Conservation (phyloP, 2,329 filamentous ascomycete genomes). For the Neonectria coccinea region DNA sequence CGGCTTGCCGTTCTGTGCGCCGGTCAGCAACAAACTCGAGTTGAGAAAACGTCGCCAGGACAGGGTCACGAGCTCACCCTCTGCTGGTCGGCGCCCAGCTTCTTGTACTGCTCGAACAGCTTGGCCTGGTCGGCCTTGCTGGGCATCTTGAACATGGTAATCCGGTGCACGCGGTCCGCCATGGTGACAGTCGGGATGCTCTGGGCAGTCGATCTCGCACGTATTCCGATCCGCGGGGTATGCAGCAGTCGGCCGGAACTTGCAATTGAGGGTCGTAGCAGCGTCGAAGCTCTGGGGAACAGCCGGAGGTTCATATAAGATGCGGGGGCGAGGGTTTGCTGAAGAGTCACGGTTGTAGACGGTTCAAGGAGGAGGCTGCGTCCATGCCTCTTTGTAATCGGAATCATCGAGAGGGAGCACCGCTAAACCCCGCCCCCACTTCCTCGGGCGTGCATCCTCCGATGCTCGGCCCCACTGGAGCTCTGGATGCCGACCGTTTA, state of each 20-base stretch:
- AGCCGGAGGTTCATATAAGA: conserved; percentile 34
- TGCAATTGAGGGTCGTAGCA: conserved; percentile 18
- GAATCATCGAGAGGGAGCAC: background rate
- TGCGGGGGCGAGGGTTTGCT: background rate
- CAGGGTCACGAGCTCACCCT: conserved; percentile 50
- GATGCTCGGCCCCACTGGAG: conserved; percentile 28
- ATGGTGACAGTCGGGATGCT: conserved; percentile 46
- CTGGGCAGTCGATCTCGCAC: conserved; percentile 22
- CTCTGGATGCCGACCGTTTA: background rate
- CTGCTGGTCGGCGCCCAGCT: conserved; percentile 54
- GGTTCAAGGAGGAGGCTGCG: conserved; percentile 16
- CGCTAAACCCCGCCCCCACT: conserved; percentile 27
- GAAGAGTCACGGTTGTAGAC: conserved; percentile 13
- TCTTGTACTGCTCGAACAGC: conserved; percentile 59
- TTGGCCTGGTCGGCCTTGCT: conserved; percentile 56
- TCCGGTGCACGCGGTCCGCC: conserved; percentile 58
- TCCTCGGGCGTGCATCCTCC: conserved; percentile 18
- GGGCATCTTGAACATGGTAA: conserved; percentile 67
- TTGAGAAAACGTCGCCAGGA: background rate
- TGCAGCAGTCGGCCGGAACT: background rate
- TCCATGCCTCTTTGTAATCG: conserved; percentile 14
- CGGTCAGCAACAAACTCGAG: conserved; percentile 1
- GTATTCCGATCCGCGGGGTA: conserved; percentile 3
- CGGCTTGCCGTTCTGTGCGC: conserved; percentile 73
- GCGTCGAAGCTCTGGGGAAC: conserved; percentile 16